phyloP scores from a whole-genome alignment of 441 rosid species.

The Dalechampia spathulata region DNA sequence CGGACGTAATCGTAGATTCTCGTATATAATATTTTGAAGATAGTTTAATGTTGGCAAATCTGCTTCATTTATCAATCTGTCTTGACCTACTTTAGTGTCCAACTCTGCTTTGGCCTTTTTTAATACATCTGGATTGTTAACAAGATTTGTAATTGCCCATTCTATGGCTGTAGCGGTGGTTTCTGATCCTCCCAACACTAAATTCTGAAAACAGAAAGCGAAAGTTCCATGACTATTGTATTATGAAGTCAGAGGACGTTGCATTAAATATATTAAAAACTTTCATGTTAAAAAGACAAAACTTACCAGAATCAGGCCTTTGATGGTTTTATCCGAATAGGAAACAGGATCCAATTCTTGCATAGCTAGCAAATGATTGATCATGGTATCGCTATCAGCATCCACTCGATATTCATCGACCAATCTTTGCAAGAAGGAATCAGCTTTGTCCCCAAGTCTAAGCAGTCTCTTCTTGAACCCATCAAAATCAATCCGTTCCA shows the following conservation, averaged over 20 bases:
- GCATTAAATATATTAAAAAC: too few species aligned
- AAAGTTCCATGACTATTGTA: too few species aligned
- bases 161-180: too few species aligned
- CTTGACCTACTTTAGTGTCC: too few species aligned
- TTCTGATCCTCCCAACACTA: too few species aligned
- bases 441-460: conserved; percentile 25
- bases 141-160: too few species aligned
- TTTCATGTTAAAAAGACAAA: too few species aligned
- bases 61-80: too few species aligned
- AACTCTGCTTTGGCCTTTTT: too few species aligned
- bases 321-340: neutral
- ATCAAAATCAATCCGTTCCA: conserved; percentile 23
- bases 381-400: conserved; percentile 14
- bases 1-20: neutral
- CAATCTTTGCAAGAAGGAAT: conserved; percentile 35
- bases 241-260: too few species aligned
- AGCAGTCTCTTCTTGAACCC: conserved; percentile 22
- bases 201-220: too few species aligned
- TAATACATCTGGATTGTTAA: too few species aligned
- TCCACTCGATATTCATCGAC: conserved; percentile 33
- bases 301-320: conserved; percentile 15
- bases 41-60: neutral
- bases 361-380: neutral
- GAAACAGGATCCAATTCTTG: neutral
- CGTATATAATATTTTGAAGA: neutral